A percentile compares a stretch with the other conserved stretches of the same genome.
These are phyloP conservation scores for Solanum corneliomulleri DNA, from an alignment of 257 asterid genomes.

Conservation along the genomic window DNA sequence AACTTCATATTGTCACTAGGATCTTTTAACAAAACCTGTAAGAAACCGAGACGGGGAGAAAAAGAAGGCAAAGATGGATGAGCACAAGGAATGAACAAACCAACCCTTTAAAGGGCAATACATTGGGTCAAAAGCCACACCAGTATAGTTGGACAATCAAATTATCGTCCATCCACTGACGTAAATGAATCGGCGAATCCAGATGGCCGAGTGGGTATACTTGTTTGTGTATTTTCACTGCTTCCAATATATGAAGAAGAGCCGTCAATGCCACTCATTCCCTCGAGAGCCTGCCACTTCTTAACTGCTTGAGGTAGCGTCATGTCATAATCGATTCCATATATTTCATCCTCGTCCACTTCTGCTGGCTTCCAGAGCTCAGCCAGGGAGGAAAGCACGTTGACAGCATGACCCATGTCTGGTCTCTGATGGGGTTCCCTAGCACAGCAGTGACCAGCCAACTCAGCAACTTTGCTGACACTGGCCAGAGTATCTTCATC, in stretches of 20 bases:
- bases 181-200: slow-evolving; percentile 1
- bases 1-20: neutral
- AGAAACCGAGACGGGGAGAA: neutral
- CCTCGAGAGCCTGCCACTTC: slow-evolving; percentile 72
- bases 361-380: slow-evolving; percentile 14
- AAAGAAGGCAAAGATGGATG: neutral
- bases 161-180: neutral
- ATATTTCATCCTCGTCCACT: slow-evolving; percentile 19
- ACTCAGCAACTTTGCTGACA: slow-evolving; percentile 4
- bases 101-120: neutral
- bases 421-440: slow-evolving; percentile 13
- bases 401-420: slow-evolving; percentile 9
- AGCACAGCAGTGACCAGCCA: slow-evolving; percentile 4
- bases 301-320: slow-evolving; percentile 51
- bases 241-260: slow-evolving; percentile 7
- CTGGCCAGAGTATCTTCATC: slow-evolving; percentile 5
- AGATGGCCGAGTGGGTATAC: slow-evolving; percentile 11
- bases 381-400: slow-evolving; percentile 7
- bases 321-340: slow-evolving; percentile 54
- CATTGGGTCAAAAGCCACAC: neutral
- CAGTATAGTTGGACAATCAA: neutral
- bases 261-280: slow-evolving; percentile 35
- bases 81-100: neutral
- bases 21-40: neutral
- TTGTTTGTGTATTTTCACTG: slow-evolving; percentile 4